Evolutionary conservation across 805 yeast species (phyloP).

Genomic region (Nakazawaea ernobii): DNA sequence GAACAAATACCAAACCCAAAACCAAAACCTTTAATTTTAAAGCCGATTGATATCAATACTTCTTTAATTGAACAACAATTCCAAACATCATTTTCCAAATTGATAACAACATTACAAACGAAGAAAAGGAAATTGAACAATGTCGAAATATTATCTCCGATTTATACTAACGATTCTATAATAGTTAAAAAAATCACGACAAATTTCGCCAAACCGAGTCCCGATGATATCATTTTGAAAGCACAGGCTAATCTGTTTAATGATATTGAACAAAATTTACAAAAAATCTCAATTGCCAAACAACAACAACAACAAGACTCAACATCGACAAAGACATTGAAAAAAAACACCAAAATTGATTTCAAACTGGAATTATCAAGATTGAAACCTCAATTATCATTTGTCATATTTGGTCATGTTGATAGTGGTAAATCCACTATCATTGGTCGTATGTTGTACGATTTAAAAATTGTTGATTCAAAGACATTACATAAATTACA

Average conservation of each 20-base stretch:
- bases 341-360: slow-evolving; percentile 33
- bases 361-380: slow-evolving; percentile 32
- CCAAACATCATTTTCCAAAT: background rate
- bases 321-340: slow-evolving; percentile 3
- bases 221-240: slow-evolving; percentile 64
- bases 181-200: slow-evolving; percentile 34
- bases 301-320: background rate
- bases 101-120: background rate
- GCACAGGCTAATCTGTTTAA: slow-evolving; percentile 44
- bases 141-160: slow-evolving; percentile 3
- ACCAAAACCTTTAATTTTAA: background rate
- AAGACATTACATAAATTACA: slow-evolving; percentile 57
- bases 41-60: background rate
- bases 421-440: slow-evolving; percentile 83
- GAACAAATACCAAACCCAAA: background rate
- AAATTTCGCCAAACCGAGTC: slow-evolving; percentile 68
- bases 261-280: slow-evolving; percentile 19
- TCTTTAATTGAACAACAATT: background rate
- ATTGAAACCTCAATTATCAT: slow-evolving; percentile 53
- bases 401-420: slow-evolving; percentile 81
- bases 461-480: slow-evolving; percentile 60
- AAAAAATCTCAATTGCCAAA: slow-evolving; percentile 16
- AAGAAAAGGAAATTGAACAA: slow-evolving; percentile 11
- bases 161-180: slow-evolving; percentile 35
- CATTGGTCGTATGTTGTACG: slow-evolving; percentile 68